Evolutionary conservation across 2,329 filamentous ascomycete species (phyloP).

Genomic region (Ceratocystis albifundus): DNA sequence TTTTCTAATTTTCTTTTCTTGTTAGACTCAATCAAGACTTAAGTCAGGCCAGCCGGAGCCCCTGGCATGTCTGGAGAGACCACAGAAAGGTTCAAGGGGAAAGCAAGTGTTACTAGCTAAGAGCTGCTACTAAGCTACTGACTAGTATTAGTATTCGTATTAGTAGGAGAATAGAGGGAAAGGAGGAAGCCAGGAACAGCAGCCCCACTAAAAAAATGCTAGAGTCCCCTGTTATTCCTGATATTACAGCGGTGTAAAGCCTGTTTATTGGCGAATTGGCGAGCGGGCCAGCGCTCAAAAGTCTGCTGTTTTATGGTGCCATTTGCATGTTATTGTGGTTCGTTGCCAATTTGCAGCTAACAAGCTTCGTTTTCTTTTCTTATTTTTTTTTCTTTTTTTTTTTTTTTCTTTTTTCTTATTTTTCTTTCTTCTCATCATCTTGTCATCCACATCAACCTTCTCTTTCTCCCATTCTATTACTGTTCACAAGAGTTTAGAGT

Average conservation of each 20-base stretch:
- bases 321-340: slow-evolving; percentile 20
- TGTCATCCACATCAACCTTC: not conserved
- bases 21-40: not conserved
- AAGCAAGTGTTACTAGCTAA: too few species aligned
- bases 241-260: slow-evolving; percentile 4
- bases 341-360: slow-evolving; percentile 15
- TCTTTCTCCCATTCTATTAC: not conserved
- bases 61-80: too few species aligned
- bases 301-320: slow-evolving; percentile 21
- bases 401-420: not conserved
- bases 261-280: slow-evolving; percentile 21
- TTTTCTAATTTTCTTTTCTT: too few species aligned
- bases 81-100: too few species aligned
- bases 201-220: slow-evolving; percentile 9
- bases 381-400: not conserved
- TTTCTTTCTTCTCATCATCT: not conserved
- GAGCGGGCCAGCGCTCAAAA: not conserved
- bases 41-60: not conserved
- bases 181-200: not conserved
- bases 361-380: not conserved
- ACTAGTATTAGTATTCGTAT: too few species aligned
- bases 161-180: too few species aligned
- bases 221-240: not conserved
- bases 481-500: not conserved
- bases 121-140: too few species aligned